These are phyloP conservation scores for Dillenia suffruticosa DNA, from an alignment of 164 flowering plant species.

Conservation along the genomic window DNA sequence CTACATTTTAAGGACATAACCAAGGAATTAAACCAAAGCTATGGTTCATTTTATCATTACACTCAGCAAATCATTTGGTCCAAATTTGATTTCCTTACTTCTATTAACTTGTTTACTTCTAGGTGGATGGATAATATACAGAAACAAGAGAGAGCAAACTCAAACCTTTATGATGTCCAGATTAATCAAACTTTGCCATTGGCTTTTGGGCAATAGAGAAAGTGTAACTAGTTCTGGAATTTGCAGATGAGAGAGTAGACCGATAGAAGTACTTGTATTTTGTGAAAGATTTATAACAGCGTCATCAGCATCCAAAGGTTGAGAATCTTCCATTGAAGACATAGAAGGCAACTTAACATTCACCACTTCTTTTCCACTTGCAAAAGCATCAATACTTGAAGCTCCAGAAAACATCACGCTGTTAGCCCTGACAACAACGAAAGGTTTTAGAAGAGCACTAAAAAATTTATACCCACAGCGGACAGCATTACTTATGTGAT, in stretches of 20 bases:
- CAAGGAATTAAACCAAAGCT: too few relatives aligned
- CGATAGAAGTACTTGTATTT: conserved; percentile 8
- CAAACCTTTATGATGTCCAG: conserved; percentile 85
- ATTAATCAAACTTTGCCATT: conserved; percentile 94
- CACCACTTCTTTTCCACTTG: conserved; percentile 74
- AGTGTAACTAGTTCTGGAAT: conserved; percentile 95
- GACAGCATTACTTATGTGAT: too few relatives aligned
- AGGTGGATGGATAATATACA: too few relatives aligned
- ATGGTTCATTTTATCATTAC: too few relatives aligned
- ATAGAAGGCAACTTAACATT: conserved; percentile 66
- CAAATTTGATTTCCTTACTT: too few relatives aligned
- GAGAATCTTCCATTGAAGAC: conserved; percentile 40
- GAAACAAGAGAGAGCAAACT: too few relatives aligned
- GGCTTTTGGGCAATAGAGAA: conserved; percentile 90
- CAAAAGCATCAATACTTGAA: conserved; percentile 48
- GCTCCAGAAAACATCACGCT: conserved; percentile 85
- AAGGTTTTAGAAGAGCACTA: not conserved
- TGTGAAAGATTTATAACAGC: conserved; percentile 11
- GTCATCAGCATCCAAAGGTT: conserved; percentile 26
- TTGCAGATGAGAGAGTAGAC: conserved; percentile 25
- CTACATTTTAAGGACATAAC: too few relatives aligned
- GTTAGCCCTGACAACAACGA: conserved; percentile 62
- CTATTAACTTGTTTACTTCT: too few relatives aligned
- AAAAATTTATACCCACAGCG: too few relatives aligned
- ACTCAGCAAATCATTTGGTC: too few relatives aligned